These are phyloP conservation scores for Verticillium dahliae DNA, from an alignment of 2,329 filamentous ascomycete genomes.

Conservation along the genomic window DNA sequence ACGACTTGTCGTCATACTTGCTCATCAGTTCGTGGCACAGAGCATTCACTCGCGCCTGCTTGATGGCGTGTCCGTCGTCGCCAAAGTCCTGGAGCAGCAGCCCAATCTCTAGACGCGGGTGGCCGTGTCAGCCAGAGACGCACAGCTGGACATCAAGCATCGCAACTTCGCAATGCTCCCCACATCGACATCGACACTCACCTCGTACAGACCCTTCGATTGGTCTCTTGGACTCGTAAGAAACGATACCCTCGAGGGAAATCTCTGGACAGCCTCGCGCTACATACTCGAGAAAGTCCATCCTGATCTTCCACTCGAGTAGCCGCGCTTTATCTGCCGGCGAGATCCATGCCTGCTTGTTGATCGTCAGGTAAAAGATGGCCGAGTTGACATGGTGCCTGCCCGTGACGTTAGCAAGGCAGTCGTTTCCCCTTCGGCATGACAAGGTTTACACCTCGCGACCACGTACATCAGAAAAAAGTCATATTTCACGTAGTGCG, in stretches of 20 bases:
- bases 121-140: not conserved
- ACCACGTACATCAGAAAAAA: slow-evolving; percentile 60
- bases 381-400: slow-evolving; percentile 70
- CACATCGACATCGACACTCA: slow-evolving; percentile 7
- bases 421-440: not conserved
- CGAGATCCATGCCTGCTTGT: slow-evolving; percentile 54
- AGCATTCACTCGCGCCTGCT: slow-evolving; percentile 66
- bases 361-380: slow-evolving; percentile 69
- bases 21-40: slow-evolving; percentile 49
- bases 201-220: slow-evolving; percentile 17
- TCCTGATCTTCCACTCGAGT: slow-evolving; percentile 74
- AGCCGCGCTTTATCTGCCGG: slow-evolving; percentile 57
- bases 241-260: slow-evolving; percentile 48
- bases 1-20: slow-evolving; percentile 36
- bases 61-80: slow-evolving; percentile 80
- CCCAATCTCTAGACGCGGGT: slow-evolving; percentile 29
- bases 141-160: not conserved
- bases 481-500: slow-evolving; percentile 67
- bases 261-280: slow-evolving; percentile 59
- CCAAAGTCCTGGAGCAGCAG: slow-evolving; percentile 34
- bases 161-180: too few species aligned
- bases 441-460: not conserved
- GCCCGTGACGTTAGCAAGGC: slow-evolving; percentile 2
- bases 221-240: slow-evolving; percentile 45
- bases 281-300: slow-evolving; percentile 69